Percentiles rank a stretch among this genome's conserved stretches.
Conservation (phyloP, 495 filamentous ascomycete species). For the Aspergillus coremiiformis region DNA sequence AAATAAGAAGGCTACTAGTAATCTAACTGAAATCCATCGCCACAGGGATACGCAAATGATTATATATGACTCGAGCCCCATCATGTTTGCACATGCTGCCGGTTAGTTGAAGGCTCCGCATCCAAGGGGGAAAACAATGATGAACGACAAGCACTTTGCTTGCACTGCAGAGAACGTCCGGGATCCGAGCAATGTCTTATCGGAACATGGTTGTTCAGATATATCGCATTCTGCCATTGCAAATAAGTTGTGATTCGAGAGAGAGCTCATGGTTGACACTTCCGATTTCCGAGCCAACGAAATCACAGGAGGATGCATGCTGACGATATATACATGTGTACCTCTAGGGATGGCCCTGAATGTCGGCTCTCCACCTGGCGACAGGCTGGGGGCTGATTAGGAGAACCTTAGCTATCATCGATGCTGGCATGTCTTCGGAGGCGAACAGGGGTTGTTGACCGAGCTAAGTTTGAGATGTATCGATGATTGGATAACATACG, state of each 20-base stretch:
- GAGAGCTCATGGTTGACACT: background rate
- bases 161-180: constrained; percentile 3
- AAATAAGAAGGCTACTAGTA: no score
- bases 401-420: background rate
- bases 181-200: background rate
- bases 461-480: background rate
- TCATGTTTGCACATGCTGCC: background rate
- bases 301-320: background rate
- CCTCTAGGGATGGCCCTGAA: background rate
- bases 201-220: background rate
- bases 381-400: background rate
- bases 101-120: background rate
- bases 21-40: no score
- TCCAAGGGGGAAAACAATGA: background rate
- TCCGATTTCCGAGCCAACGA: constrained; percentile 7
- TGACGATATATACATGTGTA: background rate
- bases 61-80: background rate
- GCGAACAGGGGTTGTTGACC: background rate
- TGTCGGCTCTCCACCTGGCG: background rate
- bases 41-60: background rate
- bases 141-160: background rate
- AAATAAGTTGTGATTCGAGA: background rate
- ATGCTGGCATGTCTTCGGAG: background rate
- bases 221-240: background rate
- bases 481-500: background rate